Base-by-base conservation (phyloP, 192 early-diverging fungal species). In the Phlyctochytrium bullatum region DNA sequence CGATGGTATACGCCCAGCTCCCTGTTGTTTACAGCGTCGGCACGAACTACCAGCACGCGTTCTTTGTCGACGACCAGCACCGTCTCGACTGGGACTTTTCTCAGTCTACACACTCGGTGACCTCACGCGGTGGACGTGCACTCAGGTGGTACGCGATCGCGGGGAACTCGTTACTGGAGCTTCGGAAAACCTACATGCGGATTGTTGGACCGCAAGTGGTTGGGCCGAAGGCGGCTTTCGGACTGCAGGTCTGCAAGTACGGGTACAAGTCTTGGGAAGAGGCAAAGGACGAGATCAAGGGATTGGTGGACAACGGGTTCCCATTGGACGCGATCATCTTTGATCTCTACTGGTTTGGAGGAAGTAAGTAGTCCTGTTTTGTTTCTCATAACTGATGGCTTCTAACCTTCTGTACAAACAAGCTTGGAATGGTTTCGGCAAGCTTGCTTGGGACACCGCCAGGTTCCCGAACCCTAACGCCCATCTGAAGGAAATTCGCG, bases 61-160 rank as follows among this genome's bases (percentile, higher is more conserved):
- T 67, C 33, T 67, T 67, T 27, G 14, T 67, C 33, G 66, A 67
- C 59, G 58, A 67, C 59, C 34, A 58, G 34, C 58, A 35, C 58
- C 31, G 30, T 33, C 66, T 58, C 30, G 35, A 54, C 17, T 67
- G 66, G 66, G 66, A 67, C 24, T 36, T 67, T 30, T 59, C 66
- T 25, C 30, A 20, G 20, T 23, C 30, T 27, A 58, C 66, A 3
- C 24, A 29, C 14, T 14, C 12, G 24, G 52, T 32, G 17, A 67
- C 31, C 24, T 51, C 58, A 3, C 25, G 58, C 12, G 58, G 52
- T 35, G 28, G 23, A n/a, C 29, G 66, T 47, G 58, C 57, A 35
- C 29, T 67, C 35, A 16, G 66, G 20, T 67, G 52, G 52, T 67
- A 29, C 32, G 47, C 58, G 6, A 58, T 67, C 57, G 52, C 52